A percentile compares a stretch with the other conserved stretches of the same genome.
Conservation (phyloP, 441 rosid species). For the Melastoma candidum region DNA sequence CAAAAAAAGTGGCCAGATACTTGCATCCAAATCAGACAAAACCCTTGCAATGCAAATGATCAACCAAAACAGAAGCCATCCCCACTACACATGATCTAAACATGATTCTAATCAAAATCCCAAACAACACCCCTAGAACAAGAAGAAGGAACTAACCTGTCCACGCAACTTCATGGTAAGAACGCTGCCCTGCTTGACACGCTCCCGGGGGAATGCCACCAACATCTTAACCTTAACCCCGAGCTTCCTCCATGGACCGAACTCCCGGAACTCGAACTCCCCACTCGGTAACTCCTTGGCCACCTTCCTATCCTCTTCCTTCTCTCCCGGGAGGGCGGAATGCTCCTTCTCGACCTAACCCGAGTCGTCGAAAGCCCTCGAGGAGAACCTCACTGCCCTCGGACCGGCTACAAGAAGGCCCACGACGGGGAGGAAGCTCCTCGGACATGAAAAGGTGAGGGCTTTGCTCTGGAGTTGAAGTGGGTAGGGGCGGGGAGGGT, state of each 20-base stretch:
- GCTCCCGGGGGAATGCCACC: slow-evolving; percentile 82
- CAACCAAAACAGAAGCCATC: too few relatives aligned
- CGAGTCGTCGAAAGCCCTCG: slow-evolving; percentile 56
- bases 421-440: too few relatives aligned
- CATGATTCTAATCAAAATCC: too few relatives aligned
- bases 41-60: too few relatives aligned
- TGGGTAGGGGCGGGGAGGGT: not conserved
- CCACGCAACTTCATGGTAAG: slow-evolving; percentile 80
- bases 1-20: too few relatives aligned
- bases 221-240: slow-evolving; percentile 68
- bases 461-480: not conserved
- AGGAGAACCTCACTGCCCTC: slow-evolving; percentile 22
- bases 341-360: slow-evolving; percentile 20
- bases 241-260: slow-evolving; percentile 49
- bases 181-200: slow-evolving; percentile 81
- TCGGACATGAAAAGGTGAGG: too few relatives aligned
- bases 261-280: slow-evolving; percentile 44
- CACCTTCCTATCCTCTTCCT: not conserved
- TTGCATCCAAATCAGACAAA: too few relatives aligned
- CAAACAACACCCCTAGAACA: not conserved
- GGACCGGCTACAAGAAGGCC: too few relatives aligned
- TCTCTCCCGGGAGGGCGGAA: not conserved
- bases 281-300: slow-evolving; percentile 58
- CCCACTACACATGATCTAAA: too few relatives aligned
- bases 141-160: slow-evolving; percentile 43